Base-by-base conservation (phyloP, 78 protist genomes). In the Chrysochromulina parva region DNA sequence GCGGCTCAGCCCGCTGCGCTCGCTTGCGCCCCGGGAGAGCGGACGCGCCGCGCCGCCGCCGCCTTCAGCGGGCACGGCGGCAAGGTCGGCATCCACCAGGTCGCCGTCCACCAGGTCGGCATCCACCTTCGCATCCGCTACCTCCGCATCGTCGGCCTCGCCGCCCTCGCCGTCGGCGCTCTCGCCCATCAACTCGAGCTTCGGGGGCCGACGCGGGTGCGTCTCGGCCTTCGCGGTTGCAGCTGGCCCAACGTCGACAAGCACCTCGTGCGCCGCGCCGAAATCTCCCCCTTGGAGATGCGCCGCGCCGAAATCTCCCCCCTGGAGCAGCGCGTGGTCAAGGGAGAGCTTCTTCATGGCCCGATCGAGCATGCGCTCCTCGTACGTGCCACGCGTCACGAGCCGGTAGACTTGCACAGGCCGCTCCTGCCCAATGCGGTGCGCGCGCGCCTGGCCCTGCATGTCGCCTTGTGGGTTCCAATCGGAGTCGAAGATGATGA, bases 401-500 rank as follows among this genome's bases (percentile, higher is more conserved):
- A 98, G 92, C 62, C 99, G 95, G 90, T 96, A 97, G 10, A 97
- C 96, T 53, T 95, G 95, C n/a, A 97, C 99, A 13, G 59, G 62
- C 84, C 78, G 94, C 26, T 88, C 93, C 89, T 98, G 99, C 24
- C 99, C 99, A 66, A 98, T 95, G 17, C 99, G 92, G 96, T 38
- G 95, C 80, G 24, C 94, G 53, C 88, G 92, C 86, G 97, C 98
- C 62, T 90, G 93, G 24, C 98, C 99, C 89, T 98, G 99, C 38
- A 98, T 16, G 88, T 98, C 99, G 88, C 97, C 96, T 62, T 97
- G 99, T 22, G 99, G 99, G 90, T 98, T 98, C 99, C 99, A 98
- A 88, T 98, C 99, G n/a, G 92, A 58, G 90, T 99, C 99, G 87
- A 95, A 98, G 87, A 99, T 97, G 92, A 99, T 92, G 74, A 98